Percentiles rank a stretch among this genome's conserved stretches.
Conservation (phyloP, 2,329 filamentous ascomycete genomes). For the Stemphylium beticola region DNA sequence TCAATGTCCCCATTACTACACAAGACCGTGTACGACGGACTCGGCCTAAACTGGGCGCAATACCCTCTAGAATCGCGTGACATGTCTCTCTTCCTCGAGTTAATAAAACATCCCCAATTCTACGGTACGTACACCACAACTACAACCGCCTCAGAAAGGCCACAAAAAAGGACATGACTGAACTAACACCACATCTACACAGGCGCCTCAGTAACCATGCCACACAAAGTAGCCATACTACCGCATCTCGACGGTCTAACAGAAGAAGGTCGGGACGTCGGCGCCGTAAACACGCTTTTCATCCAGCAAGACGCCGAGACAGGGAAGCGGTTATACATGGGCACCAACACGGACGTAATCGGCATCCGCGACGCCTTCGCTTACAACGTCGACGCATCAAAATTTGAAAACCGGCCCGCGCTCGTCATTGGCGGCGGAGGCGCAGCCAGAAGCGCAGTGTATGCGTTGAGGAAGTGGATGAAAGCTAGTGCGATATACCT, state of each 20-base stretch:
- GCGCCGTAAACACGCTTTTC: constrained; percentile 82
- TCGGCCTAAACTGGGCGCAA: constrained; percentile 61
- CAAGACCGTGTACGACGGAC: constrained; percentile 59
- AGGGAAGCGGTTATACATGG: constrained; percentile 64
- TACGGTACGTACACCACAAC: constrained; percentile 61
- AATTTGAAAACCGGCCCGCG: constrained; percentile 66
- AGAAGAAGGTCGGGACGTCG: constrained; percentile 73
- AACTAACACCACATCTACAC: neutral
- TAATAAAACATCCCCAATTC: constrained; percentile 65
- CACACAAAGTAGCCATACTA: constrained; percentile 80
- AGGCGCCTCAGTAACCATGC: constrained; percentile 81
- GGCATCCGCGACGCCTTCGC: constrained; percentile 76
- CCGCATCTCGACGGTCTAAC: constrained; percentile 75
- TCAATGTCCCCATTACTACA: constrained; percentile 63
- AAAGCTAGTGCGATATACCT: constrained; percentile 73
- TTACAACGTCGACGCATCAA: constrained; percentile 53
- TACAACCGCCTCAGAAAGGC: neutral
- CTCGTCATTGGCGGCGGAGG: constrained; percentile 80
- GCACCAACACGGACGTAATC: constrained; percentile 82
- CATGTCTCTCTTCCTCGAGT: constrained; percentile 52
- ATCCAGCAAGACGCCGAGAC: constrained; percentile 57
- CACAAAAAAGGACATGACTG: neutral
- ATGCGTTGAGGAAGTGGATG: constrained; percentile 74
- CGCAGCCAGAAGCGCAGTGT: constrained; percentile 78
- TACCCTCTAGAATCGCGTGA: constrained; percentile 56